Evolutionary conservation across 192 early-diverging fungal species (phyloP), one percentile per base, ranked within the genome.

Genomic region (Entrophospora sp.): DNA sequence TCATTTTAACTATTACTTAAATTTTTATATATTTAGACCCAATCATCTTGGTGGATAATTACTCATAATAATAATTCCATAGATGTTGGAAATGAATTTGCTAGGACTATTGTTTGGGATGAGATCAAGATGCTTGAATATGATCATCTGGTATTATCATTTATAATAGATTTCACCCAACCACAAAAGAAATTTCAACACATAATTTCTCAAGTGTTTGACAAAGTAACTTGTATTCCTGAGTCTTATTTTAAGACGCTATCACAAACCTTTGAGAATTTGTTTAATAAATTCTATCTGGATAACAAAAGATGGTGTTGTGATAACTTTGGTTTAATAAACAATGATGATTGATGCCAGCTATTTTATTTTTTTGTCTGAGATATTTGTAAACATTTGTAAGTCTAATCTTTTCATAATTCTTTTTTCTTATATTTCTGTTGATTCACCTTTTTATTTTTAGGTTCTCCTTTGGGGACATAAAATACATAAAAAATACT

Each of bases 61-160:
- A 40, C 6, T 40, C 38, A 40, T 40, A 40, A 40, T 40, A 27
- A 27, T 3, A 20, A 49, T 20, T 18, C 25, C 25, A 49, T 49
- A 49, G 46, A 49, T 49, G 20, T 49, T 49, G 46, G 46, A 49
- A 49, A 20, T 20, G 25, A 12, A 49, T 49, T 49, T 49, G 46
- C 46, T 49, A 49, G 46, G 25, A 49, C 46, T 49, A 49, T 49
- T 49, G 25, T 24, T 49, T 49, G 46, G 46, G 46, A 49, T 49
- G 46, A 49, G 18, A 49, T 49, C 20, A 49, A 49, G 25, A 24
- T 27, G 46, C 25, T 24, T 49, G 46, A 49, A 49, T 49, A 49
- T 49, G 25, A 49, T 49, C 12, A 49, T 49, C 46, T 20, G 14
- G 38, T 40, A 40, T 40, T 40, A 40, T 40, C 38, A 40, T 40